Base-by-base conservation (phyloP, 177 flowering plant genomes). In the Vitis hybrid region DNA sequence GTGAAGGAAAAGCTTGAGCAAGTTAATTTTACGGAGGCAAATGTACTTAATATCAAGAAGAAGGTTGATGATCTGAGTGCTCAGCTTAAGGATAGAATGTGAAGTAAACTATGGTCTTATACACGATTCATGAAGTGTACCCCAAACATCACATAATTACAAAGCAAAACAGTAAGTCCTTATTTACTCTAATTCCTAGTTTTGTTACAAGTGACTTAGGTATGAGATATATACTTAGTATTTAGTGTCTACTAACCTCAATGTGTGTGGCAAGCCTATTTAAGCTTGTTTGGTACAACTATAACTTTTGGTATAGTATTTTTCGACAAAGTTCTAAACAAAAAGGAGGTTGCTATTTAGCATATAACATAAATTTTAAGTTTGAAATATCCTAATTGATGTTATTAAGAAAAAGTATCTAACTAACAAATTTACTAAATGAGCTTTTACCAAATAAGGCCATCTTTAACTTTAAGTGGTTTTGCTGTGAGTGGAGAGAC, bases 1-100 rank as follows among this genome's bases (percentile, higher is more conserved):
- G 81, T 77, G 21, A 92, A 76, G 88, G 86, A 75, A 70, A 88
- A 86, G 62, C 79, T 90, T 10, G 83, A 86, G 78, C 95, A 89
- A 76, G 75, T 92, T 66, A 83, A 85, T 70, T 72, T 51, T 45
- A 85, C 87, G 39, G 95, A 89, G 80, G 86, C 83, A 70, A 90
- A 88, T 55, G 77, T 90, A 50, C 64, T 18, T 65, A 86, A 76
- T 69, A 83, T 96, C 75, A 85, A 86, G 70, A 78, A 90, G 75
- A 90, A 83, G 77, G 82, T 84, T 75, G 88, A 87, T 79, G 87
- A 89, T 75, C 89, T 89, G 39, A 82, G 80, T 48, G 15, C 53
- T 62, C 86, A 86, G 81, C 84, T 94, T 49, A 70, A 71, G 71
- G 86, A 83, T 26, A 72, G 83, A 86, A 72, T 80, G 74, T 19